Evolutionary conservation across 768 basidiomycete genomes (phyloP), one percentile per base, ranked within the genome.

Genomic region (Porpolomopsis calyptriformis): DNA sequence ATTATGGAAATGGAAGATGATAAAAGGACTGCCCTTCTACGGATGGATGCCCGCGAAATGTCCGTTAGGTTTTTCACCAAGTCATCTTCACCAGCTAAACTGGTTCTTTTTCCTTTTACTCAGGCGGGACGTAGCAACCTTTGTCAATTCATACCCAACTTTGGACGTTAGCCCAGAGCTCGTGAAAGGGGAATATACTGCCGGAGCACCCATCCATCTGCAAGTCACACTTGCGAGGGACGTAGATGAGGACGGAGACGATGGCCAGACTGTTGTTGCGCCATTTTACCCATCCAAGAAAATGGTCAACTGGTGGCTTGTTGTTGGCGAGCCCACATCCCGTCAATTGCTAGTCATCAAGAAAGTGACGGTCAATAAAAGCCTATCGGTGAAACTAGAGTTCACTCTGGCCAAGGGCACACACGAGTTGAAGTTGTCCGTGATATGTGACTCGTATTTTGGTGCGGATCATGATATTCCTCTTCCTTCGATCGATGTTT

Each of bases 1-100:
- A 75, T 98, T 51, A 96, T 97, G 88, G 96, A 98, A 61, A 80
- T 98, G 80, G 96, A 98, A 58, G 94, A 97, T 55, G 84, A 86
- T 48, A 74, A 87, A 57, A 77, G 96, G 27, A 86, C 78, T 47
- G 68, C 79, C 45, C 66, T 97, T 19, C 65, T 98, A 23, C 79
- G 83, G 56, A 91, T 99, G 88, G 78, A 82, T 45, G 70, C 81
- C 1, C 68, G 73, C 31, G 86, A 96, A 61, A 89, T 98, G 90
- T 90, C 63, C 52, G 88, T 71, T n/a, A 29, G 42, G 11, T 22
- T 22, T n/a, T 23, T 31, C 23, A 47, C 19, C 38, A 40, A n/a
- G 48, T n/a, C n/a, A n/a, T n/a, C n/a, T 27, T 24, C n/a, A 38
- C 40, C 27, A 48, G 45, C 49, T 59, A 25, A 62, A 48, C 45